Evolutionary conservation across 179 eudicot genomes (phyloP).

Genomic region (Spinacia oleracea): DNA sequence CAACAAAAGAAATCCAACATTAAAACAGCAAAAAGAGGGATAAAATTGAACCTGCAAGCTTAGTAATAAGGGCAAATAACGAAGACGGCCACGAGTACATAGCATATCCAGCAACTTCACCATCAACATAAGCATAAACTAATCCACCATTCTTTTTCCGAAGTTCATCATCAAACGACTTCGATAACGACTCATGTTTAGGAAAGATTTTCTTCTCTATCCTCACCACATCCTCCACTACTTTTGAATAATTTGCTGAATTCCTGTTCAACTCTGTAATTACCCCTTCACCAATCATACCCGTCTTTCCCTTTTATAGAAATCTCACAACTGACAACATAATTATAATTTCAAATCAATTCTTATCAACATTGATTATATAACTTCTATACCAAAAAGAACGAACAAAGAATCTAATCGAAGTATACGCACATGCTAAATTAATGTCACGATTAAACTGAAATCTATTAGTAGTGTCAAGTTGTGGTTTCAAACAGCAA

Average conservation of each 20-base stretch:
- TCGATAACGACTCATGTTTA: conserved; percentile 82
- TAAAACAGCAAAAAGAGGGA: not conserved
- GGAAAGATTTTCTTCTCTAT: conserved; percentile 82
- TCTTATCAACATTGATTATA: not conserved
- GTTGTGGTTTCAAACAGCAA: no score
- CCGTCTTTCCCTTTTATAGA: conserved; percentile 19
- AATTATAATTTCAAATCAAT: not conserved
- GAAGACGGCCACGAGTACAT: conserved; percentile 87
- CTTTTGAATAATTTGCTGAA: conserved; percentile 39
- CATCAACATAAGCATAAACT: conserved; percentile 46
- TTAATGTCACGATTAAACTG: not conserved
- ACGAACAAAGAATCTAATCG: not conserved
- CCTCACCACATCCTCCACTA: conserved; percentile 66
- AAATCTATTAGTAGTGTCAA: no score
- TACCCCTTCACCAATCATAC: conserved; percentile 20
- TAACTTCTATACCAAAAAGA: no score
- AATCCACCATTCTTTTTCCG: conserved; percentile 65
- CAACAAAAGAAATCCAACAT: not conserved
- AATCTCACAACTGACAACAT: not conserved
- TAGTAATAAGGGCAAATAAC: conserved; percentile 66
- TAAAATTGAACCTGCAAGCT: conserved; percentile 67
- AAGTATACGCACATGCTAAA: not conserved
- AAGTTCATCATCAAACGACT: conserved; percentile 60
- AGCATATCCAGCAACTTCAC: conserved; percentile 71
- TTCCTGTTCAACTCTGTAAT: conserved; percentile 50